Base-by-base conservation (phyloP, 2,329 filamentous ascomycete species). In the Dothidotthia symphoricarpi region DNA sequence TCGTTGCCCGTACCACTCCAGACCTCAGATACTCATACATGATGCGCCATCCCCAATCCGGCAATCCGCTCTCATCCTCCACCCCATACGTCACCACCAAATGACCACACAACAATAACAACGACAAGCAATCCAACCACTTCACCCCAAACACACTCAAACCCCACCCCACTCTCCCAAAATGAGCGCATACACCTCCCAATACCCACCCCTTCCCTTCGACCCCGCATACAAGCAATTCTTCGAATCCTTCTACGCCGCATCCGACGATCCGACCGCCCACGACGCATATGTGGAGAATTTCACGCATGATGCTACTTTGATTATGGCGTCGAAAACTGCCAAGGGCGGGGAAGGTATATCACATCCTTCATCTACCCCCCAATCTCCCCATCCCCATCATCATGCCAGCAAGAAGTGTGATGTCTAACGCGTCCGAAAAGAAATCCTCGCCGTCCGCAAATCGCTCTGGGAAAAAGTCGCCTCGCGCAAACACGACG, bases 401-500 rank as follows among this genome's bases (percentile, higher is more conserved):
- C 26, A 34, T 35, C 9, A 28, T 13, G 12, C 24, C 9, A 22
- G 10, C n/a, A n/a, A n/a, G n/a, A n/a, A n/a, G n/a, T n/a, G n/a
- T 5, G 19, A 26, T 16, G 12, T 15, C 19, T 14, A 27, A 17
- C 43, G 31, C 11, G 36, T 24, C 19, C 15, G 14, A 5, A 13
- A 25, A 76, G 75, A 71, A 42, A 78, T 80, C 46, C 64, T 78
- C 4, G 59, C 65, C 9, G 58, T 77, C 22, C 68, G 76, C n/a
- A 69, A 74, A 51, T 63, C 60, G 4, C 71, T 78, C 66, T 80
- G 77, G 77, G 69, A 73, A 24, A 72, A 72, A 31, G 70, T 81
- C 3, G 57, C 67, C 1, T 67, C 65, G 28, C 64, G 76, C 16
- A 60, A 64, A 17, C 76, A 79, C 52, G 61, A 59, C 3, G 68